Conservation (phyloP, 192 early-diverging fungal genomes). For the Rhizophagus clarus region DNA sequence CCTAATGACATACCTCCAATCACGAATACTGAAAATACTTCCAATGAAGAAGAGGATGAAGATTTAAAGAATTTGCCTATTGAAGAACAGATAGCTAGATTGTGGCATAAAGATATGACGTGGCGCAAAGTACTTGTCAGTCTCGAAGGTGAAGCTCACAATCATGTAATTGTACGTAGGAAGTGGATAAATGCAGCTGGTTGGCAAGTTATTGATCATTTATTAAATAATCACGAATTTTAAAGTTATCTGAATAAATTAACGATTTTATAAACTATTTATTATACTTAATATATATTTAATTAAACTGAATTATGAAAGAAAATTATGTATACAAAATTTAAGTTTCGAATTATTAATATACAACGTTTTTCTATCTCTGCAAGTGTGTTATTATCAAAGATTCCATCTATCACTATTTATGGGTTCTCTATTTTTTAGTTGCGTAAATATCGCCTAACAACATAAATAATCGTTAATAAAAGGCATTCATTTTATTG, state of each 20-base stretch:
- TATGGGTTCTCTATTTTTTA: conserved; percentile 1
- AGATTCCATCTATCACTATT: not conserved
- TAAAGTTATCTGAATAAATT: not conserved
- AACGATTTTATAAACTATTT: no score
- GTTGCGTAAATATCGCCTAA: conserved; percentile 7
- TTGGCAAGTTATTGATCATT: conserved; percentile 45
- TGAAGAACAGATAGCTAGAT: conserved; percentile 37
- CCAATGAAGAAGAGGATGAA: not conserved
- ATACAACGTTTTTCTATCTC: not conserved
- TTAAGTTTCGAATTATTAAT: not conserved
- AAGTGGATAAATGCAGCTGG: conserved; percentile 47
- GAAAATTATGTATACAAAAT: not conserved
- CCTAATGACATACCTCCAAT: conserved; percentile 4
- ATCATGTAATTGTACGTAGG: conserved; percentile 50
- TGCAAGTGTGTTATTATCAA: not conserved
- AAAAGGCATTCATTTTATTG: not conserved
- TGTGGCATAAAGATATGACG: conserved; percentile 44
- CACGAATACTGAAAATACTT: not conserved
- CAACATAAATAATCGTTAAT: not conserved
- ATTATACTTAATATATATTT: no score
- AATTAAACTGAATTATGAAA: not conserved
- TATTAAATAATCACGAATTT: conserved; percentile 42
- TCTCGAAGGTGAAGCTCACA: conserved; percentile 49
- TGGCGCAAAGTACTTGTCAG: conserved; percentile 52
- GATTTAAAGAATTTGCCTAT: not conserved